phyloP scores from a whole-genome alignment of 164 flowering plant genomes.

The Brasenia schreberi region DNA sequence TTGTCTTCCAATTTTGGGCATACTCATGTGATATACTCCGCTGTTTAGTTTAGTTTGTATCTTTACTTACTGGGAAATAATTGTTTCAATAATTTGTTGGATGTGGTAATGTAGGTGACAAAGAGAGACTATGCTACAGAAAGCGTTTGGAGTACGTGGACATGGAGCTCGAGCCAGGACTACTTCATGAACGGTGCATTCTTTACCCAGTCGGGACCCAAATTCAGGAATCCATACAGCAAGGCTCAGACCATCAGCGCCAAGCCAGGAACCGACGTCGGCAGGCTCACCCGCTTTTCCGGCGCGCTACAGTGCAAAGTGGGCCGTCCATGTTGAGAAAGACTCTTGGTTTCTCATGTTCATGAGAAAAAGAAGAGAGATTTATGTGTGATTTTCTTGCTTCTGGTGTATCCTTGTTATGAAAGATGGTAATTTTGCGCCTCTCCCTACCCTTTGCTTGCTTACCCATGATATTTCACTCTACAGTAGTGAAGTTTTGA shows the following conservation, averaged over 20 bases:
- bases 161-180: slow-evolving; percentile 69
- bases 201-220: slow-evolving; percentile 40
- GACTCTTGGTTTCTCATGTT: no score
- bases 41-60: no score
- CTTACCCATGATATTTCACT: not conserved
- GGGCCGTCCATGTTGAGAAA: slow-evolving; percentile 19
- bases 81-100: no score
- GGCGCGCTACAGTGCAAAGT: slow-evolving; percentile 36
- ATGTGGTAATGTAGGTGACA: slow-evolving; percentile 26
- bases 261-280: slow-evolving; percentile 41
- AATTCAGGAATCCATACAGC: not conserved
- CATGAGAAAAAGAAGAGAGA: not conserved
- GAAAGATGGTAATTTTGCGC: not conserved
- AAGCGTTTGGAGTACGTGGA: slow-evolving; percentile 54
- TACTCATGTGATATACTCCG: no score
- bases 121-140: slow-evolving; percentile 38
- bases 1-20: no score
- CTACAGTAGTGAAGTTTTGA: no score
- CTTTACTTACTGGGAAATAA: no score
- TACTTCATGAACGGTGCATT: slow-evolving; percentile 60
- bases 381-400: not conserved
- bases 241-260: slow-evolving; percentile 28
- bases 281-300: slow-evolving; percentile 42
- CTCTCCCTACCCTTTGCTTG: not conserved
- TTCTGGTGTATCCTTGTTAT: not conserved